Conservation (phyloP, 768 basidiomycete genomes). For the Boletus subparvulus region DNA sequence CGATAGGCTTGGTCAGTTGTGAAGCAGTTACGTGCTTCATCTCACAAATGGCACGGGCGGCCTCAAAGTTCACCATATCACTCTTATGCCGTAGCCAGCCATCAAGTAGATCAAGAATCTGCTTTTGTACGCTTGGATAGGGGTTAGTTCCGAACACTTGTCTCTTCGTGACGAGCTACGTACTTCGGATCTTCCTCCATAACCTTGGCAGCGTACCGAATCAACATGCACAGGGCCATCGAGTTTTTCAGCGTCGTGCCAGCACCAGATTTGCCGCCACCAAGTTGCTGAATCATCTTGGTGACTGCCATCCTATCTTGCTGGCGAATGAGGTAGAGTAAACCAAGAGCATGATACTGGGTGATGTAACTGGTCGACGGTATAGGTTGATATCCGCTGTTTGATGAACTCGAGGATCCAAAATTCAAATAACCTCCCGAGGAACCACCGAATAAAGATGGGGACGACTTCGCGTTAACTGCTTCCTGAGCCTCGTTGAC, state of each 20-base stretch:
- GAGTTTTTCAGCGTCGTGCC: slow-evolving; percentile 89
- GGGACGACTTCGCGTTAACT: slow-evolving; percentile 80
- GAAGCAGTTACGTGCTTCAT: slow-evolving; percentile 79
- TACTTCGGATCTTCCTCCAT: slow-evolving; percentile 99
- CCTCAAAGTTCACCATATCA: slow-evolving; percentile 99
- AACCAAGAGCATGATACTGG: slow-evolving; percentile 94
- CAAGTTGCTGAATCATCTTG: slow-evolving; percentile 98
- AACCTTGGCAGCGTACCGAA: slow-evolving; percentile 97
- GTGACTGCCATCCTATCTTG: slow-evolving; percentile 99
- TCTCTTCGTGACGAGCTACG: slow-evolving; percentile 28
- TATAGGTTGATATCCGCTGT: slow-evolving; percentile 69
- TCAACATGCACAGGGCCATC: slow-evolving; percentile 98
- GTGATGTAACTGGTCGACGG: slow-evolving; percentile 90
- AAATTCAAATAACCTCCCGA: slow-evolving; percentile 73
- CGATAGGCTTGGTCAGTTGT: slow-evolving; percentile 85
- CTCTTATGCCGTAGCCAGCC: slow-evolving; percentile 97
- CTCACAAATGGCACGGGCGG: slow-evolving; percentile 95
- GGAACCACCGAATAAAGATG: slow-evolving; percentile 61
- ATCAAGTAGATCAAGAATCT: slow-evolving; percentile 92
- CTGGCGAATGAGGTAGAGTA: slow-evolving; percentile 92
- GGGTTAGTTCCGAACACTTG: neutral
- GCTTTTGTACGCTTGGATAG: slow-evolving; percentile 71
- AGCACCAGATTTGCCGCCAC: slow-evolving; percentile 81
- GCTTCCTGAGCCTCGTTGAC: slow-evolving; percentile 99
- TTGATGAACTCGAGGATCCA: slow-evolving; percentile 51